Percentiles rank a stretch among this genome's conserved stretches.
Evolutionary conservation across 768 basidiomycete species (phyloP).

Genomic region (Leccinum rimulosum): DNA sequence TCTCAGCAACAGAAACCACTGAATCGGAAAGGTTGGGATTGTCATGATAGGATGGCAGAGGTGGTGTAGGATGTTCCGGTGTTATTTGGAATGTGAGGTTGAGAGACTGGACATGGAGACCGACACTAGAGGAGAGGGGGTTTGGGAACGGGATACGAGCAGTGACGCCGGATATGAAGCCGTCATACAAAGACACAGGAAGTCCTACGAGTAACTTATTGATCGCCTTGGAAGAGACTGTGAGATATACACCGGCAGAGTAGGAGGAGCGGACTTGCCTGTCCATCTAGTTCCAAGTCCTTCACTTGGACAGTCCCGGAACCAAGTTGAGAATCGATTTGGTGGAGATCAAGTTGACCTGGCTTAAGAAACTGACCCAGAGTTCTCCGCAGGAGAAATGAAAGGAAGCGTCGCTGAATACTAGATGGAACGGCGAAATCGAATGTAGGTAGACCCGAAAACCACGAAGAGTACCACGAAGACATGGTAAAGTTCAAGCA

Average conservation of each 20-base stretch:
- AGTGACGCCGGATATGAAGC: slow-evolving; percentile 70
- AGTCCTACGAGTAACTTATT: slow-evolving; percentile 63
- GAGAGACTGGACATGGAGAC: slow-evolving; percentile 65
- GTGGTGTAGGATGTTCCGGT: slow-evolving; percentile 18
- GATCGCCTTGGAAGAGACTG: slow-evolving; percentile 56
- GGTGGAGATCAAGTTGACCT: slow-evolving; percentile 81
- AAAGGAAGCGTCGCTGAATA: slow-evolving; percentile 87
- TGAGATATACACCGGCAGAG: slow-evolving; percentile 14
- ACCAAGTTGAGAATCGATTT: slow-evolving; percentile 92
- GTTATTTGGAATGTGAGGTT: slow-evolving; percentile 62
- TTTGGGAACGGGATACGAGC: slow-evolving; percentile 86
- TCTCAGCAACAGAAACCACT: slow-evolving; percentile 79
- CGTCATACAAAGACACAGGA: slow-evolving; percentile 67
- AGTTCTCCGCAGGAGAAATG: slow-evolving; percentile 79
- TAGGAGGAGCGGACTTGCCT: slow-evolving; percentile 46
- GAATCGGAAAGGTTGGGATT: slow-evolving; percentile 64
- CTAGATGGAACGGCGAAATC: slow-evolving; percentile 64
- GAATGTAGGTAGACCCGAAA: slow-evolving; percentile 55
- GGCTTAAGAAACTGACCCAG: slow-evolving; percentile 86
- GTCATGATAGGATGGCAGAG: slow-evolving; percentile 12
- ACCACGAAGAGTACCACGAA: slow-evolving; percentile 59
- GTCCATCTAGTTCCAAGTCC: slow-evolving; percentile 73
- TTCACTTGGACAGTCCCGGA: slow-evolving; percentile 85
- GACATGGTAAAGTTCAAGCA: slow-evolving; percentile 35
- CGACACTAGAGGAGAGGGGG: slow-evolving; percentile 70